Base-by-base conservation (phyloP, 179 eudicot species). In the Gypsophila paniculata region DNA sequence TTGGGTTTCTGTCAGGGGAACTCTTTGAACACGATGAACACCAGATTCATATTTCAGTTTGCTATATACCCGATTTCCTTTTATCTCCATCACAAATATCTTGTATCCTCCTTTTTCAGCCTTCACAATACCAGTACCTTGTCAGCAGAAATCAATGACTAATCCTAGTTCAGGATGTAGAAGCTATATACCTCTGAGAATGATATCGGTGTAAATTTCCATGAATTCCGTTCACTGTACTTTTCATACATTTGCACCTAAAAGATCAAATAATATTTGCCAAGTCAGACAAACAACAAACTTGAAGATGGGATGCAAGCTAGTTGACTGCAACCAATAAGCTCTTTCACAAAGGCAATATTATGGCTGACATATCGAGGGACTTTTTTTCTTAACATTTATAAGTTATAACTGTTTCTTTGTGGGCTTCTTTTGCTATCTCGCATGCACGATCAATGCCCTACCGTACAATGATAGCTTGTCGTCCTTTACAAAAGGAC, bases 21-120 rank as follows among this genome's bases (percentile, higher is more conserved):
- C 99, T 70, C 99, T 93, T 67, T 95, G 99, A 83, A 95, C 99
- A 29, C 99, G 92, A 79, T 95, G 99, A 64, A 95, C 99, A 63
- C 99, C 97, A 69, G 97, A 90, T 76, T 95, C 99, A 55, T 81
- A 92, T 71, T 95, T 95, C 74, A 95, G 74, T 79, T 90, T 95
- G 89, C 99, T 95, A 76, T 95, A 95, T 69, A 95, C 99, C 54
- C 89, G 81, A 8, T 77, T 86, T 73, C 99, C 99, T 87, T 90
- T 92, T 71, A 95, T 86, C 84, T 92, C 99, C 99, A 95, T 92
- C 62, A 95, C 95, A 76, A 76, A 91, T 23, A 92, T 85, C 85
- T 95, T 95, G 76, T 71, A 90, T 62, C 99, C 99, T 68, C 97
- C 97, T 61, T 85, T 82, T 78, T 88, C 99, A 81, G 97, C 86